Evolutionary conservation across 352 stramenopile species (phyloP).

Genomic region (Globisporangium spinosum): DNA sequence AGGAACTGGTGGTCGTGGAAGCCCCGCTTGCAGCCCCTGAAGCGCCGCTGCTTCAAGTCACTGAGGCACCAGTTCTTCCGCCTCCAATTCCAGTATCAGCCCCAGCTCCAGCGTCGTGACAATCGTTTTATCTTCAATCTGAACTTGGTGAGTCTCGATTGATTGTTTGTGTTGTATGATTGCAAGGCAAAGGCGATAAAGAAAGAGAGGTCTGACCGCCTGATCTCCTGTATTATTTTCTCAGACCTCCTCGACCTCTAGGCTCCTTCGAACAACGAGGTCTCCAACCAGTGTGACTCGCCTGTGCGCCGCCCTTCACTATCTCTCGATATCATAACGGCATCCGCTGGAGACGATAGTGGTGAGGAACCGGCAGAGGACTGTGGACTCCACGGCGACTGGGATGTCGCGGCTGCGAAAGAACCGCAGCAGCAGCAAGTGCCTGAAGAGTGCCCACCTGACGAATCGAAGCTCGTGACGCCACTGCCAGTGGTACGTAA

Average conservation of each 20-base stretch:
- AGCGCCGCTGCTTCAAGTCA: background rate
- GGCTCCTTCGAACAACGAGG: slow-evolving; percentile 10
- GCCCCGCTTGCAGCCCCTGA: background rate
- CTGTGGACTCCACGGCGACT: slow-evolving; percentile 8
- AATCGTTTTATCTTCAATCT: background rate
- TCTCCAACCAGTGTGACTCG: slow-evolving; percentile 58
- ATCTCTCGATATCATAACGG: background rate
- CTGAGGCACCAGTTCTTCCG: background rate
- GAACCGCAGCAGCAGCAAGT: slow-evolving; percentile 5
- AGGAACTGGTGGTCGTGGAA: background rate
- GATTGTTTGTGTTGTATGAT: background rate
- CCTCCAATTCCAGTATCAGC: background rate
- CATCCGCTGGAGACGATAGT: background rate
- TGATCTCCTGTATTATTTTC: background rate
- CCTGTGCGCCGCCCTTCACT: slow-evolving; percentile 7
- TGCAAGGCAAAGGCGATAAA: too few species aligned
- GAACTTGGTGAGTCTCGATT: slow-evolving; percentile 10
- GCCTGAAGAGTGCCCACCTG: slow-evolving; percentile 21
- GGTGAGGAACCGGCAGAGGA: slow-evolving; percentile 3
- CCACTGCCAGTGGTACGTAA: slow-evolving; percentile 20
- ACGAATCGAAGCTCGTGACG: slow-evolving; percentile 4
- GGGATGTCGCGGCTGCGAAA: slow-evolving; percentile 15
- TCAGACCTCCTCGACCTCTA: slow-evolving; percentile 27
- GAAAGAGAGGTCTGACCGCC: too few species aligned
- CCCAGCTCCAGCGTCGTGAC: background rate